Base-by-base conservation (phyloP, 2,329 filamentous ascomycete genomes). In the Grosmannia serpens region DNA sequence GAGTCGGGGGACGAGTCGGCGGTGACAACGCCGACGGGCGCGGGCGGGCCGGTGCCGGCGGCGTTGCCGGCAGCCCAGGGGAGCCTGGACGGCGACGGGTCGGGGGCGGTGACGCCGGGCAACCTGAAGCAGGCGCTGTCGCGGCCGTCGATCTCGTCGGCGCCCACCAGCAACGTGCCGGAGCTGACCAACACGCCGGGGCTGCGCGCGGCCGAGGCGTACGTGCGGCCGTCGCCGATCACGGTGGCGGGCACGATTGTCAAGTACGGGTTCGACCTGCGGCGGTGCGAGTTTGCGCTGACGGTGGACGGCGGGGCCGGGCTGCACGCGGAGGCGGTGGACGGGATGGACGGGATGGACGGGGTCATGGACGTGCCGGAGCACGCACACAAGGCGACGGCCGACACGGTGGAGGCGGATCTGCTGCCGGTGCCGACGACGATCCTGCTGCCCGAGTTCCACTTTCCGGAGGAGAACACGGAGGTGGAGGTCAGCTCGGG, bases 161-260 rank as follows among this genome's bases (percentile, higher is more conserved):
- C 76, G 49, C 72, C 72, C 1, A 75, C 79, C 15, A 74, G 77
- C 54, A 57, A 38, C 22, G 49, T 58, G 52, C 41, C 52, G 24
- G 80, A 83, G 61, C 69, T 86, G 26, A 81, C 79, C n/a, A 81
- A 79, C 59, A 74, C 81, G 1, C 82, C 85, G 0, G 92, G 94
- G 1, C 89, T 87, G 66, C 87, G 94, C 44, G 94, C 92, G 1
- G 92, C 91, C 4, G 92, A 99, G 72, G 92, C 95, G 0, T 97
- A 90, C 66, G 84, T 97, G 38, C 86, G 94, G 2, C 94, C 94
- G 0, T 86, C 87, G 0, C 89, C 94, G 0, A 84, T 91, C 29
- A 77, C 79, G 4, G 88, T 88, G 0, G 85, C 85, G 54, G 94
- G 94, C 11, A 79, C 81, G 31, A 76, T 96, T 17, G 69, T 80